phyloP scores from a whole-genome alignment of 2,329 filamentous ascomycete genomes.

The Verticillium zaregamsianum region DNA sequence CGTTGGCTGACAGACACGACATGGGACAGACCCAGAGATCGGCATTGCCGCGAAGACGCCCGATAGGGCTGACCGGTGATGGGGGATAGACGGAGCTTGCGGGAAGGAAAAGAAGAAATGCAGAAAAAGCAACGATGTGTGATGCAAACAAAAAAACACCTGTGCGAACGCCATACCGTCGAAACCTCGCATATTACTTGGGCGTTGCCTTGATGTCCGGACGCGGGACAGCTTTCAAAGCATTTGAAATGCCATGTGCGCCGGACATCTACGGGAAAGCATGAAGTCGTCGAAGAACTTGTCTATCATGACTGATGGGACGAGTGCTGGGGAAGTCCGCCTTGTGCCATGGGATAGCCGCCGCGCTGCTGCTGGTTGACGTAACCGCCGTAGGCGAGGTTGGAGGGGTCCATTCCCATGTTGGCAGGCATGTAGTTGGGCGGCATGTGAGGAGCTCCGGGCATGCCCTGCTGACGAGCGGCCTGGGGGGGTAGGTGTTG shows the following conservation, averaged over 20 bases:
- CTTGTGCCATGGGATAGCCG: slow-evolving; percentile 74
- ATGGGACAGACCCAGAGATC: not conserved
- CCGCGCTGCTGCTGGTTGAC: slow-evolving; percentile 70
- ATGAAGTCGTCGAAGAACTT: slow-evolving; percentile 14
- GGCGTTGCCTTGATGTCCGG: slow-evolving; percentile 1
- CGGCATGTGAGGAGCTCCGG: slow-evolving; percentile 59
- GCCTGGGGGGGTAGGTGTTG: slow-evolving; percentile 68
- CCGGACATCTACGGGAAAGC: slow-evolving; percentile 51
- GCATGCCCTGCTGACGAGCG: slow-evolving; percentile 58
- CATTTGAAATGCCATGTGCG: slow-evolving; percentile 48
- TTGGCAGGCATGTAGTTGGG: slow-evolving; percentile 53
- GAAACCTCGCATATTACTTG: slow-evolving; percentile 23
- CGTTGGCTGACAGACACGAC: not conserved
- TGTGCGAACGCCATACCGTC: slow-evolving; percentile 32
- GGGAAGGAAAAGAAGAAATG: not conserved
- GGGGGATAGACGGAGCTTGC: not conserved
- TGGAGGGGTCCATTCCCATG: slow-evolving; percentile 69
- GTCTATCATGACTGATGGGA: slow-evolving; percentile 67
- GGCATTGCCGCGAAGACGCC: not conserved
- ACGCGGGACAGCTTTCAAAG: slow-evolving; percentile 1
- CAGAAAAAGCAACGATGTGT: slow-evolving; percentile 1
- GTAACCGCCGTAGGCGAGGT: slow-evolving; percentile 80
- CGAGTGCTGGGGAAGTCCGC: slow-evolving; percentile 76
- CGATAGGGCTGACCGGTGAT: not conserved
- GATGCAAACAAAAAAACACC: slow-evolving; percentile 5